These are phyloP conservation scores for Trichophyton equinum DNA, from an alignment of 2,329 filamentous ascomycete genomes.

Conservation along the genomic window DNA sequence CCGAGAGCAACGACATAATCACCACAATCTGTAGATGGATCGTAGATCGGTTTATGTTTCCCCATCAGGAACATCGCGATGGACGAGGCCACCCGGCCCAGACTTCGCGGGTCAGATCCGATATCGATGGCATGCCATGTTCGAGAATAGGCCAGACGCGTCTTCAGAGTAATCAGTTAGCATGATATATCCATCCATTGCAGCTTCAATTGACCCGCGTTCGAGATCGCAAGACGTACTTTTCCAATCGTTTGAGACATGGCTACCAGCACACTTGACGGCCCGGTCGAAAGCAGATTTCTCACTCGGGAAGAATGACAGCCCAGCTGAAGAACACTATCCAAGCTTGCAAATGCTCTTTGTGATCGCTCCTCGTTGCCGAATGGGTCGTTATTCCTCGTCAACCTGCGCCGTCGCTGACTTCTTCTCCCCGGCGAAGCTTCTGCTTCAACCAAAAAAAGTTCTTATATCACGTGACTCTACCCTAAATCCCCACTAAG, in stretches of 20 bases:
- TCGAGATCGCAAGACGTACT: neutral
- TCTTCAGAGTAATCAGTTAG: slow-evolving; percentile 41
- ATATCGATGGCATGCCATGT: slow-evolving; percentile 87
- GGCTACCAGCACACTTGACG: neutral
- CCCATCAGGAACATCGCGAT: slow-evolving; percentile 88
- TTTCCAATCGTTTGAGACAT: slow-evolving; percentile 6
- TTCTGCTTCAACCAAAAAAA: neutral
- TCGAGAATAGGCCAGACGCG: slow-evolving; percentile 88
- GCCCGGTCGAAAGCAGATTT: neutral
- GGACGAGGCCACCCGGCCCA: slow-evolving; percentile 75
- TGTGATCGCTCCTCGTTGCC: neutral
- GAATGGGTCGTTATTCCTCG: neutral
- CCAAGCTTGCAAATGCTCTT: neutral
- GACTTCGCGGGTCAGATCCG: slow-evolving; percentile 57
- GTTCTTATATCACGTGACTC: slow-evolving; percentile 20
- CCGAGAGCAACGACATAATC: slow-evolving; percentile 95
- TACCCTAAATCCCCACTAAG: slow-evolving; percentile 28
- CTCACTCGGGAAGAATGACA: neutral
- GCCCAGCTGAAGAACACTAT: neutral
- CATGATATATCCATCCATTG: neutral
- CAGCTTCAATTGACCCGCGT: neutral
- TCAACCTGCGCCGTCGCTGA: neutral
- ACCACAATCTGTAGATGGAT: slow-evolving; percentile 95
- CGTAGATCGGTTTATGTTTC: slow-evolving; percentile 97
- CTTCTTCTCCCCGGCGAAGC: neutral